Conservation (phyloP, 2,329 filamentous ascomycete genomes). For the Claviceps sp. region DNA sequence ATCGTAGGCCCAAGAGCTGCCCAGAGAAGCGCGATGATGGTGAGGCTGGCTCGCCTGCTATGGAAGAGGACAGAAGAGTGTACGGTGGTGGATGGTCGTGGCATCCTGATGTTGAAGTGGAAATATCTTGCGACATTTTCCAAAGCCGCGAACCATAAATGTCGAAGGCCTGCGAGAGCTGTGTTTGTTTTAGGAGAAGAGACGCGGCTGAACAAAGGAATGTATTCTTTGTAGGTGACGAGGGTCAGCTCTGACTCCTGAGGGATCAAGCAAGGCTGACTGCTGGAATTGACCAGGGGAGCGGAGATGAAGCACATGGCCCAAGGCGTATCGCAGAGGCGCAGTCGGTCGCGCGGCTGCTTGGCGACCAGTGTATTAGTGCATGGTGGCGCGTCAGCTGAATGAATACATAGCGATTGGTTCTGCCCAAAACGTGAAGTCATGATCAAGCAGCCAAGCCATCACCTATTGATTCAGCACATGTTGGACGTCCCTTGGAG, state of each 20-base stretch:
- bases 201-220: neutral
- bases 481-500: too few relatives aligned
- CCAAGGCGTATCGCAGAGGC: neutral
- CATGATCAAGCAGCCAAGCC: too few relatives aligned
- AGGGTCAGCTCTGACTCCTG: neutral
- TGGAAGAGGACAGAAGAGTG: neutral
- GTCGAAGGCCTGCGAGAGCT: too few relatives aligned
- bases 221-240: neutral
- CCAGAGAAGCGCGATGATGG: conserved; percentile 18
- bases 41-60: neutral
- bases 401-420: too few relatives aligned
- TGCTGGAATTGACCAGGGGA: neutral
- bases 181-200: neutral
- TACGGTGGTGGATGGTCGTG: conserved; percentile 1
- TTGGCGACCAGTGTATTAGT: neutral
- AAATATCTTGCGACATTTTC: neutral
- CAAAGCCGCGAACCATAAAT: neutral
- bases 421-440: too few relatives aligned
- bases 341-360: neutral
- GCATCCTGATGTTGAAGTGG: neutral
- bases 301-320: neutral
- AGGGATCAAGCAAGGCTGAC: neutral
- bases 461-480: too few relatives aligned
- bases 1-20: conserved; percentile 24
- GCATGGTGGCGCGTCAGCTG: too few relatives aligned